Evolutionary conservation across 2,329 filamentous ascomycete species (phyloP).

Genomic region (Ophiobolus disseminans): DNA sequence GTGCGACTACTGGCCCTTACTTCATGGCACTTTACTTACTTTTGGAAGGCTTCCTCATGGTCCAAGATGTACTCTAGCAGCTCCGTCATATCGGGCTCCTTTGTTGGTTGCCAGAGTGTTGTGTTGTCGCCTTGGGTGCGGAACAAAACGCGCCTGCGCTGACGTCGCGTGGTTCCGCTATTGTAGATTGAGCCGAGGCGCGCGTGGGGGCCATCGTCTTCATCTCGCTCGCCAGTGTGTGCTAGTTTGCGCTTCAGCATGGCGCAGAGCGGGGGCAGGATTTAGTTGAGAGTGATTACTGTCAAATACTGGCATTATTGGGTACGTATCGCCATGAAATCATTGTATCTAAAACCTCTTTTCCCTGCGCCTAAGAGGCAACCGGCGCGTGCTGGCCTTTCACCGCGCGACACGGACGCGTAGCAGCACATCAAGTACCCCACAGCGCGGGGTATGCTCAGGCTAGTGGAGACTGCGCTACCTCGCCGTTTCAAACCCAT

Average conservation of each 20-base stretch:
- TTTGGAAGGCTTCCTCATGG: conserved; percentile 59
- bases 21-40: conserved; percentile 47
- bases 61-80: conserved; percentile 67
- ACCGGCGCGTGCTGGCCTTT: conserved; percentile 16
- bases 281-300: not conserved
- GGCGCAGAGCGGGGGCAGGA: not conserved
- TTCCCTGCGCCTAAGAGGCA: conserved; percentile 2
- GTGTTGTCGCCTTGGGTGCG: conserved; percentile 26
- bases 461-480: no score
- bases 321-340: no score
- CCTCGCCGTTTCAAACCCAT: not conserved
- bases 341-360: no score
- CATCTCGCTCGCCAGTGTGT: no score
- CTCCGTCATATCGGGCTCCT: conserved; percentile 63
- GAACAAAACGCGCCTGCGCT: conserved; percentile 34
- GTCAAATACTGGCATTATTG: no score
- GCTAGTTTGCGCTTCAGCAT: conserved; percentile 36
- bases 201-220: conserved; percentile 21
- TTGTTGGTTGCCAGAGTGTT: conserved; percentile 21
- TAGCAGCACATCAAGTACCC: not conserved
- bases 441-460: not conserved
- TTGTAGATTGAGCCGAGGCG: conserved; percentile 27
- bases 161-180: conserved; percentile 25
- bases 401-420: conserved; percentile 18
- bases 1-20: not conserved